Evolutionary conservation across 1,139 yeast genomes (phyloP), one percentile per base, ranked within the genome.

Genomic region (Meyerozyma sp.): DNA sequence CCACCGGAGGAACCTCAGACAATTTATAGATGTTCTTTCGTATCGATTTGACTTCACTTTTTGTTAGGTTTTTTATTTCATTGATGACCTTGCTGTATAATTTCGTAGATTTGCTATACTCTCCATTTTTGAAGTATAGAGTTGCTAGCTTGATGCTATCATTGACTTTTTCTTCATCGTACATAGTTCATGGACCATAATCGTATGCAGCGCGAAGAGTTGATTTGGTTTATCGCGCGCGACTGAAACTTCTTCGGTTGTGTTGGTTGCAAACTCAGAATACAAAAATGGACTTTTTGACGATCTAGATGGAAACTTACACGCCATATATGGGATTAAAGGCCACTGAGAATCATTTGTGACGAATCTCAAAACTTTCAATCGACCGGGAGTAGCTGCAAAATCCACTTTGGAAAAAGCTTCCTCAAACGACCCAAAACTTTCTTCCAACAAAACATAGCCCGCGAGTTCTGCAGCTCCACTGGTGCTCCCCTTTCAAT

Each of bases 91-190:
- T 34, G 20, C 46, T 44, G 39, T 50, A 55, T 10, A 46, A 37
- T 32, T 39, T 32, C n/a, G 67, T 51, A 3, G 73, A 69, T 40
- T 59, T 55, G n/a, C 39, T 41, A 46, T 53, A 70, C 9, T 64
- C 56, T 13, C 53, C 50, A 5, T 67, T 46, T 44, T 62, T 62
- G 57, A 70, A 70, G 47, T 65, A 63, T 8, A 63, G 58, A 35
- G 64, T 59, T 6, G 73, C 73, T 34, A 64, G 49, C 36, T 56
- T 47, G 11, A 59, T 47, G 51, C 66, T 66, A 41, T 68, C 72
- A 20, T 55, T 50, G 8, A 68, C 46, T 21, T 59, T 51, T 39
- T 51, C 56, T 46, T 53, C 58, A 27, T 27, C 29, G 13, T 27
- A n/a, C 29, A 27, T 27, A 27, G 3, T 27, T n/a, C 13, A 11